These are phyloP conservation scores for Penicillium argentinense DNA, from an alignment of 495 filamentous ascomycete genomes.

Conservation along the genomic window DNA sequence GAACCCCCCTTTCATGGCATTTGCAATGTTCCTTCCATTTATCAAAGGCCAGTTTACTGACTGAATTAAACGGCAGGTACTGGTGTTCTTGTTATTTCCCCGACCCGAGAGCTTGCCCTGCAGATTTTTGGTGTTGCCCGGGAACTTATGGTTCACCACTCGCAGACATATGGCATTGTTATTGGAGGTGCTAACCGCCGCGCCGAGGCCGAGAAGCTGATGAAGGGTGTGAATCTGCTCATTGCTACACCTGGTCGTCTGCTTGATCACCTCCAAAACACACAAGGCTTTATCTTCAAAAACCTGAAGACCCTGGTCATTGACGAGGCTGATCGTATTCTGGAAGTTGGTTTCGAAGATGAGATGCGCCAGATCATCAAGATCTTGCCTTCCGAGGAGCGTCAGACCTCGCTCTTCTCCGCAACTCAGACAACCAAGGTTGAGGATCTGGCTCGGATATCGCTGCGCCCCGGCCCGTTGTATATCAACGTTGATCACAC, in stretches of 20 bases:
- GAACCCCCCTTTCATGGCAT: neutral
- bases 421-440: constrained; percentile 99
- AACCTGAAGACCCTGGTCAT: constrained; percentile 87
- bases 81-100: constrained; percentile 75
- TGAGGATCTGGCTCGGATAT: constrained; percentile 92
- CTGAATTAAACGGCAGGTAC: constrained; percentile 51
- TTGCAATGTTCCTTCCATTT: too few relatives aligned
- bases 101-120: constrained; percentile 78
- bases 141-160: constrained; percentile 83
- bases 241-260: constrained; percentile 92
- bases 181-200: constrained; percentile 93
- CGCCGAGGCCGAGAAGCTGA: constrained; percentile 90
- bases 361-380: constrained; percentile 98
- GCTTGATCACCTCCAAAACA: constrained; percentile 94
- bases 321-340: constrained; percentile 86
- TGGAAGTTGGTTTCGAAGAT: constrained; percentile 98
- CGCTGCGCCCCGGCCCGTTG: constrained; percentile 83
- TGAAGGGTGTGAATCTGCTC: constrained; percentile 90
- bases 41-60: constrained; percentile 1
- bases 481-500: constrained; percentile 91
- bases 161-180: constrained; percentile 92
- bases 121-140: constrained; percentile 96
- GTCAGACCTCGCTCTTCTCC: constrained; percentile 96
- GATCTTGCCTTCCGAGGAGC: constrained; percentile 82
- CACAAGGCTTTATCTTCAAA: constrained; percentile 87